Percentiles rank a stretch among this genome's conserved stretches.
phyloP scores from a whole-genome alignment of 2,329 filamentous ascomycete genomes.

The Arthrinium phaeospermum region DNA sequence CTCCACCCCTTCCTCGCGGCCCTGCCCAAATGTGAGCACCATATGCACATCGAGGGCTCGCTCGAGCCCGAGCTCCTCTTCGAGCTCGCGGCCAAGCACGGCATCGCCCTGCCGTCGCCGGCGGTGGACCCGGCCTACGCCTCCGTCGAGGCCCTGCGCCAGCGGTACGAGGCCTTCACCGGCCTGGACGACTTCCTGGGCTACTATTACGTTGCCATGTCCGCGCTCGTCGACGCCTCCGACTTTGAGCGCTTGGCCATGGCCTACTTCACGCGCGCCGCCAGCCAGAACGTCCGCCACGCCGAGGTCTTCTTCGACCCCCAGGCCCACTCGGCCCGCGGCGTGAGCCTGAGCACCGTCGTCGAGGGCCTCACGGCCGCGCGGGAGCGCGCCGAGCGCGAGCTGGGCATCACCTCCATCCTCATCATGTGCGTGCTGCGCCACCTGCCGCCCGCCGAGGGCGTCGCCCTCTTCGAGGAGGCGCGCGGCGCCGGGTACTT shows the following conservation, averaged over 20 bases:
- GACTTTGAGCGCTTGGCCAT: conserved; percentile 21
- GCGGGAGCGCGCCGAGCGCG: conserved; percentile 56
- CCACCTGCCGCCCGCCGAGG: conserved; percentile 68
- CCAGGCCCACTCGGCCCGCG: conserved; percentile 23
- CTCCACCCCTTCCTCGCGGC: conserved; percentile 65
- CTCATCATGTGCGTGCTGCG: conserved; percentile 40
- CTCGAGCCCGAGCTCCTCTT: conserved; percentile 52
- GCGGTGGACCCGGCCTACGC: conserved; percentile 67
- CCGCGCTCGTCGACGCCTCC: conserved; percentile 10
- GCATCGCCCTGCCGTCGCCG: conserved; percentile 56
- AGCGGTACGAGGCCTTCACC: conserved; percentile 70
- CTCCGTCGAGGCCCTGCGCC: conserved; percentile 62
- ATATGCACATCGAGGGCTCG: conserved; percentile 53
- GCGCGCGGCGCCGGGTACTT: conserved; percentile 54
- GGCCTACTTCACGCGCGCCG: conserved; percentile 24
- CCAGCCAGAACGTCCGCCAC: conserved; percentile 25
- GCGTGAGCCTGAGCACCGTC: conserved; percentile 19
- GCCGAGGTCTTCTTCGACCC: conserved; percentile 27
- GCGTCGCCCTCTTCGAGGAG: conserved; percentile 51
- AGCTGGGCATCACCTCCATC: conserved; percentile 68
- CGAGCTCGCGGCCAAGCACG: conserved; percentile 69
- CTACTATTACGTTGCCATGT: conserved; percentile 39
- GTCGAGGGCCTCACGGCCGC: conserved; percentile 21
- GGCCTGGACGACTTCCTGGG: conserved; percentile 78
- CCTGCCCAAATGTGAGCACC: conserved; percentile 58